phyloP scores from a whole-genome alignment of 176 grass and related monocot species.

The Musa beccarii region DNA sequence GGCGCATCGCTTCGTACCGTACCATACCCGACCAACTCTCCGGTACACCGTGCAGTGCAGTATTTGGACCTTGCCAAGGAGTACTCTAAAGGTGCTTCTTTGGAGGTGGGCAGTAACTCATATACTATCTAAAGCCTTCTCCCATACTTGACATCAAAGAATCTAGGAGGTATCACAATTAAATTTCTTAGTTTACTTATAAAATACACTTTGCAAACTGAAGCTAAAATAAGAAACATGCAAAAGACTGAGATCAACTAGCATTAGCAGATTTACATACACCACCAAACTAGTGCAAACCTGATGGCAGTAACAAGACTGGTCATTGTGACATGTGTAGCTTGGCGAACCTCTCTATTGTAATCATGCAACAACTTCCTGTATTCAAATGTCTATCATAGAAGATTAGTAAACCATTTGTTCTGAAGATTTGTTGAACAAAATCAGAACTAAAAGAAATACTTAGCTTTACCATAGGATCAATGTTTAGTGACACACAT shows the following conservation, averaged over 20 bases:
- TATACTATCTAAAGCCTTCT: neutral
- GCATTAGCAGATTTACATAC: neutral
- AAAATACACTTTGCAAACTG: neutral
- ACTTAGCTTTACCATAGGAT: too few relatives aligned
- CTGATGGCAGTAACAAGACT: constrained; percentile 59
- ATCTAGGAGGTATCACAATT: too few relatives aligned
- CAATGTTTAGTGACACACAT: neutral
- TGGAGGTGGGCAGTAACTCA: neutral
- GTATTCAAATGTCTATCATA: constrained; percentile 78
- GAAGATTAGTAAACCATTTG: constrained; percentile 3
- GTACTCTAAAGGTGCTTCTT: neutral
- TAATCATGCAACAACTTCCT: constrained; percentile 80
- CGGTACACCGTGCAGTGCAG: too few relatives aligned
- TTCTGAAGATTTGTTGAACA: neutral
- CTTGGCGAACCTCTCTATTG: constrained; percentile 84
- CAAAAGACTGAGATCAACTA: constrained; percentile 14
- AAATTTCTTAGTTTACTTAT: too few relatives aligned
- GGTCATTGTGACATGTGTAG: constrained; percentile 81
- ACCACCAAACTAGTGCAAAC: constrained; percentile 35
- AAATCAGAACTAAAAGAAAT: too few relatives aligned
- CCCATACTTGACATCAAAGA: neutral
- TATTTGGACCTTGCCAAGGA: neutral
- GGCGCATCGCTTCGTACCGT: too few relatives aligned
- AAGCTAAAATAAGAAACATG: neutral
- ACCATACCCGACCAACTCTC: too few relatives aligned